A percentile compares a stretch with the other conserved stretches of the same genome.
phyloP scores from a whole-genome alignment of 2,329 filamentous ascomycete genomes.

The Aspergillus calidoustus region DNA sequence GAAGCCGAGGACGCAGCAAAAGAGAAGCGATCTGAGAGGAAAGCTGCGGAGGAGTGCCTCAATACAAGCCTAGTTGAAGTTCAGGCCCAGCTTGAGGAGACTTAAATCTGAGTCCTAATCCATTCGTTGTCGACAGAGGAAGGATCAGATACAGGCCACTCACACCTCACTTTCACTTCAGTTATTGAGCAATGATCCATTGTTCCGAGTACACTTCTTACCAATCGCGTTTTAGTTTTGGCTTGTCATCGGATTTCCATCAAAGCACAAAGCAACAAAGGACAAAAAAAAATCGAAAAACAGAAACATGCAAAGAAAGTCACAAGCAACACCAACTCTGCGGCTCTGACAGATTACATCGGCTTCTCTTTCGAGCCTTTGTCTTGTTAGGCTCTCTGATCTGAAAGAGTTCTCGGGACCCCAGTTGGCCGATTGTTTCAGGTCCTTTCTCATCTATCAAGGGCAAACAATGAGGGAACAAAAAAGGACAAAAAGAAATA shows the following conservation, averaged over 20 bases:
- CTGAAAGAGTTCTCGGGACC: no score
- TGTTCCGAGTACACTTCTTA: not conserved
- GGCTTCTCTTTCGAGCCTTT: not conserved
- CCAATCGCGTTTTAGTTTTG: not conserved
- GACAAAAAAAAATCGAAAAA: constrained; percentile 9
- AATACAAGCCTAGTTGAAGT: constrained; percentile 17
- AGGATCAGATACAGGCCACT: not conserved
- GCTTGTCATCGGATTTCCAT: not conserved
- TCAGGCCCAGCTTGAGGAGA: constrained; percentile 19
- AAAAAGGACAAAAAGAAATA: not conserved
- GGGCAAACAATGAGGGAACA: not conserved
- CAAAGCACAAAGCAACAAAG: constrained; percentile 1
- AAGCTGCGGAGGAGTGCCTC: constrained; percentile 12
- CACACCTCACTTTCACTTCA: not conserved
- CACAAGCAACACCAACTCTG: not conserved
- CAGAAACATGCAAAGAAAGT: not conserved
- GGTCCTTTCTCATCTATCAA: no score
- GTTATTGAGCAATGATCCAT: not conserved
- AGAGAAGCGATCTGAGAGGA: constrained; percentile 18
- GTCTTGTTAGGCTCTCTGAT: no score
- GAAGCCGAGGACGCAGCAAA: constrained; percentile 18
- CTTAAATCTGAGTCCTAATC: constrained; percentile 5
- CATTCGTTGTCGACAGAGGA: not conserved
- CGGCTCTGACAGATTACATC: not conserved
- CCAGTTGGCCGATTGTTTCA: no score